Evolutionary conservation across 169 alveolate species (phyloP).

Genomic region (Plasmodium ovale): DNA sequence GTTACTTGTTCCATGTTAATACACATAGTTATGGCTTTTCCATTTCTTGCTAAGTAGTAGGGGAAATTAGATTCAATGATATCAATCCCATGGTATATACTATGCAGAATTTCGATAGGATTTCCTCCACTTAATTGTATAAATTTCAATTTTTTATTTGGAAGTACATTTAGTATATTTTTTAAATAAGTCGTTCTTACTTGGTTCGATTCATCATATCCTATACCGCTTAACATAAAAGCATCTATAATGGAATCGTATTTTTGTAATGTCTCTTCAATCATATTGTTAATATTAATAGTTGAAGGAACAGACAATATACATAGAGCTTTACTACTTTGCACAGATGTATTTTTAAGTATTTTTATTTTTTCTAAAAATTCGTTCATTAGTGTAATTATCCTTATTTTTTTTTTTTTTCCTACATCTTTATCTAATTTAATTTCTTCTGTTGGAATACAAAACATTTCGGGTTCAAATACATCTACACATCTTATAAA

Average conservation of each 20-base stretch:
- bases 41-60: conserved; percentile 69
- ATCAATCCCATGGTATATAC: conserved; percentile 79
- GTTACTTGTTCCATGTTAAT: conserved; percentile 5
- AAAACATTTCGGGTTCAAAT: conserved; percentile 69
- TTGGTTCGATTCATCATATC: conserved; percentile 69
- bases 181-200: conserved; percentile 26
- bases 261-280: conserved; percentile 26
- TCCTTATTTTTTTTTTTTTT: conserved; percentile 61
- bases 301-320: conserved; percentile 58
- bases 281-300: conserved; percentile 15
- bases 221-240: conserved; percentile 59
- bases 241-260: conserved; percentile 43
- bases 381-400: conserved; percentile 40
- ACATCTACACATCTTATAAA: conserved; percentile 52
- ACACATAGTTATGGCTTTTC: conserved; percentile 76
- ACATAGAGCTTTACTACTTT: conserved; percentile 5
- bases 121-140: conserved; percentile 78
- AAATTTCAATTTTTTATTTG: conserved; percentile 73
- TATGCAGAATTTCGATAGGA: conserved; percentile 80
- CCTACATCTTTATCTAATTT: conserved; percentile 61
- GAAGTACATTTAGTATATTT: conserved; percentile 17
- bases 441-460: conserved; percentile 72
- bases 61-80: conserved; percentile 79
- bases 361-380: conserved; percentile 58
- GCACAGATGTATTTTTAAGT: conserved; percentile 24